Evolutionary conservation across 495 filamentous ascomycete species (phyloP).

Genomic region (Astrocystis sublimbata): DNA sequence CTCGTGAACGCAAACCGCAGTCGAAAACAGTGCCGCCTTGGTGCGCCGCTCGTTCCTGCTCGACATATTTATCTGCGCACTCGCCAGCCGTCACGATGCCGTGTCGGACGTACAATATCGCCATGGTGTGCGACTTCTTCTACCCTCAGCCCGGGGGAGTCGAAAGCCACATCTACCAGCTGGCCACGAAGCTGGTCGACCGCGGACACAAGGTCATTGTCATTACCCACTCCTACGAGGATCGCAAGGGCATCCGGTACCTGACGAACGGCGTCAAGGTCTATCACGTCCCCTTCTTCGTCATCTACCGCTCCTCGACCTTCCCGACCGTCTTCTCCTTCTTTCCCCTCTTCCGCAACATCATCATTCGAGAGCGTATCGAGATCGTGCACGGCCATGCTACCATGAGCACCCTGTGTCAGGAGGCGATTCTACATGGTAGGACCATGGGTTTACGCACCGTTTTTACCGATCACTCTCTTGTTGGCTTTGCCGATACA

Average conservation of each 20-base stretch:
- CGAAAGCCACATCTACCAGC: constrained; percentile 97
- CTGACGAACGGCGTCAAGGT: constrained; percentile 98
- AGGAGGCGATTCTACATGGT: constrained; percentile 92
- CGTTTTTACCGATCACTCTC: constrained; percentile 96
- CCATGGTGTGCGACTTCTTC: constrained; percentile 99
- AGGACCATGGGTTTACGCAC: constrained; percentile 95
- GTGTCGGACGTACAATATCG: constrained; percentile 59
- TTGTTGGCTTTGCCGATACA: constrained; percentile 96
- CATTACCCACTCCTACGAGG: constrained; percentile 94
- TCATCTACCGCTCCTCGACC: constrained; percentile 93
- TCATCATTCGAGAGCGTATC: constrained; percentile 88
- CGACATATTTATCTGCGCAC: constrained; percentile 17
- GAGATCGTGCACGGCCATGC: constrained; percentile 97
- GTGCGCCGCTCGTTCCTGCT: background rate
- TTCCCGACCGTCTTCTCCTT: constrained; percentile 98
- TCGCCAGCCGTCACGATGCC: constrained; percentile 47
- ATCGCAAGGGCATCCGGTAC: constrained; percentile 90
- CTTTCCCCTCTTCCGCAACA: constrained; percentile 95
- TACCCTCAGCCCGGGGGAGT: constrained; percentile 95
- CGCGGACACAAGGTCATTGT: constrained; percentile 97
- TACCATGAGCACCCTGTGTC: constrained; percentile 86
- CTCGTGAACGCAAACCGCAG: too few species aligned
- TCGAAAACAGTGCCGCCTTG: background rate
- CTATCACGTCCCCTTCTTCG: constrained; percentile 93
- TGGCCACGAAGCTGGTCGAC: constrained; percentile 93